Percentiles rank a stretch among this genome's conserved stretches.
Conservation (phyloP, 1,139 yeast species). For the Arxiozyma telluris region DNA sequence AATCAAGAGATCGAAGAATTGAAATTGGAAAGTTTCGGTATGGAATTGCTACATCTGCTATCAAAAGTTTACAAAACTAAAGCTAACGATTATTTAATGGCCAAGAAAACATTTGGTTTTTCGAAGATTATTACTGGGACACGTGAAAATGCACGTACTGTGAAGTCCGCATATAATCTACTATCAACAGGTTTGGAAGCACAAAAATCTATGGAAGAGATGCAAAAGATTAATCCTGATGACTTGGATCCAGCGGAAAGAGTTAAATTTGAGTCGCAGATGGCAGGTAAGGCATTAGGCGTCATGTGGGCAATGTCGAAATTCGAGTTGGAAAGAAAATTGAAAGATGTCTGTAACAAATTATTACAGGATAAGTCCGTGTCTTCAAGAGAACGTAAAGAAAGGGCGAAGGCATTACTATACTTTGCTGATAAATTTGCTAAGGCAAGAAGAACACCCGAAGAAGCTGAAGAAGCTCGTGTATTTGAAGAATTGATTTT, state of each 20-base stretch:
- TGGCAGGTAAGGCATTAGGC: slow-evolving; percentile 66
- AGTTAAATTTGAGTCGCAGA: slow-evolving; percentile 54
- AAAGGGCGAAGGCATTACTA: slow-evolving; percentile 53
- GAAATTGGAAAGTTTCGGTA: slow-evolving; percentile 75
- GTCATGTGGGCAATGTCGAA: slow-evolving; percentile 77
- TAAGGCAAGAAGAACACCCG: slow-evolving; percentile 50
- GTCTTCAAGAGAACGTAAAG: slow-evolving; percentile 41
- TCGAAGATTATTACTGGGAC: slow-evolving; percentile 57
- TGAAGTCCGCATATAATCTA: slow-evolving; percentile 60
- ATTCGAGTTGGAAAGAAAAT: slow-evolving; percentile 59
- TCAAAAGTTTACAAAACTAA: slow-evolving; percentile 58
- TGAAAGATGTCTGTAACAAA: slow-evolving; percentile 56
- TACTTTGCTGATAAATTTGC: slow-evolving; percentile 50
- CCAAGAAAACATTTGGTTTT: slow-evolving; percentile 63
- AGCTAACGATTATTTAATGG: slow-evolving; percentile 44
- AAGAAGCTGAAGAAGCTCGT: slow-evolving; percentile 67
- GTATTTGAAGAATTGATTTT: slow-evolving; percentile 66
- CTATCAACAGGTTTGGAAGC: slow-evolving; percentile 68
- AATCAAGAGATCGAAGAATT: slow-evolving; percentile 56
- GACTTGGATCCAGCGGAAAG: slow-evolving; percentile 43
- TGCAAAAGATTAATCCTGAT: slow-evolving; percentile 45
- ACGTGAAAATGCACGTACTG: slow-evolving; percentile 65
- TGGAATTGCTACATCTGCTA: slow-evolving; percentile 62
- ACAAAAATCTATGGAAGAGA: slow-evolving; percentile 63
- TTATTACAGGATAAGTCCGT: slow-evolving; percentile 50